phyloP scores from a whole-genome alignment of 1,284 basidiomycete species.

The Ustilago sp. region DNA sequence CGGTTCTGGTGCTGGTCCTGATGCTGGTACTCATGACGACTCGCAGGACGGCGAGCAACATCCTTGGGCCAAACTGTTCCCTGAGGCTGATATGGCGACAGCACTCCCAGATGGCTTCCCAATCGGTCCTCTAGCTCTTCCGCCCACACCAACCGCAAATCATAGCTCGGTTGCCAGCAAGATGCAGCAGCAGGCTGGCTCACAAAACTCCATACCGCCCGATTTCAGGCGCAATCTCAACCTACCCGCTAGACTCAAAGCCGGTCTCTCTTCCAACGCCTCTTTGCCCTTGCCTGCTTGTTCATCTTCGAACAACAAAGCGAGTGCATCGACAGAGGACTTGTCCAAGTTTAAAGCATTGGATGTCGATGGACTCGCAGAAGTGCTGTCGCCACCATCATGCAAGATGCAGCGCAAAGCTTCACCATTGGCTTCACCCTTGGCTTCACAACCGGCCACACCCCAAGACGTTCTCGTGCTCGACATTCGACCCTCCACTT shows the following conservation, averaged over 20 bases:
- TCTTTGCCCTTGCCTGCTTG: conserved; percentile 34
- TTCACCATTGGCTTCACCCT: not conserved
- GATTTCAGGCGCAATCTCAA: conserved; percentile 25
- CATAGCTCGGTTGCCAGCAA: conserved; percentile 15
- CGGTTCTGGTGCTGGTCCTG: not conserved
- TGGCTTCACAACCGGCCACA: conserved; percentile 6
- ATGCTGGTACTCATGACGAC: not conserved
- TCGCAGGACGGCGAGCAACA: conserved; percentile 31
- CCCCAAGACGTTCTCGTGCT: conserved; percentile 72
- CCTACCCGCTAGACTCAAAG: conserved; percentile 27
- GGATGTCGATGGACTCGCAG: conserved; percentile 41
- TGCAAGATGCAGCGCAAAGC: conserved; percentile 19
- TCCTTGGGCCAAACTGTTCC: conserved; percentile 50
- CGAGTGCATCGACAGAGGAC: conserved; percentile 17
- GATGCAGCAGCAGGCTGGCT: conserved; percentile 3
- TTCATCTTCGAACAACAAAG: conserved; percentile 19
- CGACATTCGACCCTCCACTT: conserved; percentile 83
- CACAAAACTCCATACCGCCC: conserved; percentile 7
- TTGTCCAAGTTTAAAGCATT: conserved; percentile 43
- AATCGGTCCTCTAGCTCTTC: conserved; percentile 28
- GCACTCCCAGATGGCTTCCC: conserved; percentile 42
- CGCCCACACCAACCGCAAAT: conserved; percentile 42
- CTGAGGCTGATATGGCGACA: conserved; percentile 48
- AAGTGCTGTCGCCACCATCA: conserved; percentile 29
- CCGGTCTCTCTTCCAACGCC: conserved; percentile 19